These are phyloP conservation scores for Kodamaea kakaduensis DNA, from an alignment of 805 yeast species.

Conservation along the genomic window DNA sequence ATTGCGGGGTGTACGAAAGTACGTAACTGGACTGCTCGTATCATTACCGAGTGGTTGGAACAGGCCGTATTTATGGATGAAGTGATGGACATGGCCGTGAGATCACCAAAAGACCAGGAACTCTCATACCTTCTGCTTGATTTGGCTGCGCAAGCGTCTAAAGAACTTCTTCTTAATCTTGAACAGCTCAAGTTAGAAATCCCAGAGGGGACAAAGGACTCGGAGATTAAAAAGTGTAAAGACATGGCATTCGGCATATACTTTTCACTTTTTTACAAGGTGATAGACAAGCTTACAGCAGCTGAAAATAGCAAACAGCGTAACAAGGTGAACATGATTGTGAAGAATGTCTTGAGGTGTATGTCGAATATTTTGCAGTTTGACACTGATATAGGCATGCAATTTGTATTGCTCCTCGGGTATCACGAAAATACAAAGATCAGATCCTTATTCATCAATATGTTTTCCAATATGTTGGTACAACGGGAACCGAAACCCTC, in stretches of 20 bases:
- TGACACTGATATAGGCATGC: constrained; percentile 74
- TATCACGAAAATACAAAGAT: constrained; percentile 64
- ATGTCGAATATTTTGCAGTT: constrained; percentile 66
- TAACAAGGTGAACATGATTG: constrained; percentile 54
- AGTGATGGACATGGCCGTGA: constrained; percentile 4
- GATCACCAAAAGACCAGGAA: constrained; percentile 32
- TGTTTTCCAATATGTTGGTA: constrained; percentile 59
- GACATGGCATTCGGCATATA: constrained; percentile 65
- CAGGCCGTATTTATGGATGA: constrained; percentile 42
- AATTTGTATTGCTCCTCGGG: constrained; percentile 73
- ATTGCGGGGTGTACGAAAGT: constrained; percentile 43
- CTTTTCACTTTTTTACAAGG: constrained; percentile 56
- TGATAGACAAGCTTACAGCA: constrained; percentile 43
- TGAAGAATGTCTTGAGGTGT: constrained; percentile 61
- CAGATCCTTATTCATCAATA: constrained; percentile 69
- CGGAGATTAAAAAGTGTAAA: constrained; percentile 50
- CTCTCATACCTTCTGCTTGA: constrained; percentile 49
- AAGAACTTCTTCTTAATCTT: constrained; percentile 52
- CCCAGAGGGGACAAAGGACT: constrained; percentile 51
- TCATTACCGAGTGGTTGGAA: constrained; percentile 52
- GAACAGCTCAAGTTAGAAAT: constrained; percentile 56
- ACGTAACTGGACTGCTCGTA: constrained; percentile 46
- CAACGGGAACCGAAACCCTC: constrained; percentile 9
- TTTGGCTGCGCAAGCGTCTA: constrained; percentile 61
- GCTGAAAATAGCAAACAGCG: constrained; percentile 25